Conservation (phyloP, 2,329 filamentous ascomycete genomes). For the Diplodia sapinea region DNA sequence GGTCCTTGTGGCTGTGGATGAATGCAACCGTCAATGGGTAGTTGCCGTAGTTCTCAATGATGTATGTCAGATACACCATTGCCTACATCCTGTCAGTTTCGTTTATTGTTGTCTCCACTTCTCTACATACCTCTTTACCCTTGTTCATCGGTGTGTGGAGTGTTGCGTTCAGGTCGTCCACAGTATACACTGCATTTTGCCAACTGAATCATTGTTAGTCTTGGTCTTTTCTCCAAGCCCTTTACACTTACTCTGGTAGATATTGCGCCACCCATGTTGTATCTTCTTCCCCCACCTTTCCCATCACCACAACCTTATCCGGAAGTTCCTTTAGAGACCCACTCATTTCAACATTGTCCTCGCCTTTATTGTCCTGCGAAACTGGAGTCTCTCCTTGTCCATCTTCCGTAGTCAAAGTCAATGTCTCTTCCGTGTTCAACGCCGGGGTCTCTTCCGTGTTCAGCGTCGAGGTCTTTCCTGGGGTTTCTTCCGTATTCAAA, state of each 20-base stretch:
- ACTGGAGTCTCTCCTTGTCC: neutral
- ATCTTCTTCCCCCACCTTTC: conserved; percentile 32
- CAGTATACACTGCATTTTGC: conserved; percentile 33
- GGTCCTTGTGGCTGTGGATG: conserved; percentile 34
- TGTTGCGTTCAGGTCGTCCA: conserved; percentile 31
- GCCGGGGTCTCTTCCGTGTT: neutral
- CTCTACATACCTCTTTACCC: conserved; percentile 33
- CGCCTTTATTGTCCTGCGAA: neutral
- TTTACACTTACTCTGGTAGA: conserved; percentile 26
- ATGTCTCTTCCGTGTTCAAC: too few species aligned
- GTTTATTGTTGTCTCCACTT: neutral
- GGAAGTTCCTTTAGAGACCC: neutral
- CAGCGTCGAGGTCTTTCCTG: neutral
- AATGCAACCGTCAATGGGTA: conserved; percentile 37
- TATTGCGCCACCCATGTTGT: conserved; percentile 34
- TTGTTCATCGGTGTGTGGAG: conserved; percentile 36
- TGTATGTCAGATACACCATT: conserved; percentile 38
- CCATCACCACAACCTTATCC: conserved; percentile 30
- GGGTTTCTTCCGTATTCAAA: neutral
- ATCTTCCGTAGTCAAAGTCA: neutral
- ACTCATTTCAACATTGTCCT: neutral
- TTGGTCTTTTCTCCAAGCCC: too few species aligned
- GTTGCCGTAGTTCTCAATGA: conserved; percentile 38
- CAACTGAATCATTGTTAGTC: conserved; percentile 18
- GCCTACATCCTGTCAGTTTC: conserved; percentile 29